Evolutionary conservation across 768 basidiomycete genomes (phyloP), one percentile per base, ranked within the genome.

Genomic region (Holtermannia corniformis): DNA sequence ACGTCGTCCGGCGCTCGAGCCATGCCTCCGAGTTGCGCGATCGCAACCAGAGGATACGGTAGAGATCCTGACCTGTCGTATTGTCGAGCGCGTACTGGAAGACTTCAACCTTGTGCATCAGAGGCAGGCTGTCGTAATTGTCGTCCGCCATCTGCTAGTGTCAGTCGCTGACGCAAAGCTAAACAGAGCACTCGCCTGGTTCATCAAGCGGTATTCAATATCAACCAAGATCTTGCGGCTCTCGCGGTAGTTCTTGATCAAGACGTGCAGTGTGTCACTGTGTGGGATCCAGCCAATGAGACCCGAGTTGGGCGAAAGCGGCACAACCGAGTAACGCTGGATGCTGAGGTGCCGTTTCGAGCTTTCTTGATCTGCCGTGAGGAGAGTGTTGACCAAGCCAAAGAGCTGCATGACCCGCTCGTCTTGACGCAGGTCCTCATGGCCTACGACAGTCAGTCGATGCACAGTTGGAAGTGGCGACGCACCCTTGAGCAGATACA

Each of bases 331-430:
- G 72, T 81, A 97, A 41, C 82, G 81, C 70, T 93, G 93, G 49
- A 97, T 93, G 63, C 91, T 89, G 43, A 99, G 78, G 59, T 91
- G 88, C 28, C 95, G 79, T 75, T 93, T 95, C 80, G 93, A 97
- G 69, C 88, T 90, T 66, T 87, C 82, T 20, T 90, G 87, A 65
- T 99, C 93, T 19, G 89, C 83, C 5, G 87, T 84, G 24, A 99
- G 81, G 1, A 96, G 75, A 0, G 89, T 93, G 73, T 99, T 99
- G 63, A 97, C 86, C 44, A 99, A 82, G 54, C 95, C 86, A 72
- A 97, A 97, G 19, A 97, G 79, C 71, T 99, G 95, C 93, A 97
- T 97, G 51, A 97, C 95, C 57, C 95, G 82, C 65, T 99, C 95
- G 68, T 99, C 95, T 73, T 97, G 95, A 40, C 95, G 90, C 47